phyloP scores from a whole-genome alignment of 2,329 filamentous ascomycete species.

The Ophiosphaerella herpotricha region DNA sequence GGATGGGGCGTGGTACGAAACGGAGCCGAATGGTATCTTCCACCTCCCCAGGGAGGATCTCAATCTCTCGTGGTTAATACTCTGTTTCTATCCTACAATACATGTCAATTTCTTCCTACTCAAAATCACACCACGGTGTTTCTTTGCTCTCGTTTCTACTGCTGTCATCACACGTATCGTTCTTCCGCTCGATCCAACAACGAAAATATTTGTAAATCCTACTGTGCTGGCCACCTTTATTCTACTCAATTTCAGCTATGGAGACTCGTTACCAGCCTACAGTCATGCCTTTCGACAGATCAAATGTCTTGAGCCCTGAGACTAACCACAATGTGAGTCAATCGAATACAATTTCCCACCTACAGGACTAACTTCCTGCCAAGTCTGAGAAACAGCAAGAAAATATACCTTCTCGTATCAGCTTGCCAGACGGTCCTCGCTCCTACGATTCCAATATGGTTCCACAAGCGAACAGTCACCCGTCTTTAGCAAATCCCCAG shows the following conservation, averaged over 20 bases:
- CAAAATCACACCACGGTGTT: conserved; percentile 32
- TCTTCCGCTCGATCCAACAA: conserved; percentile 16
- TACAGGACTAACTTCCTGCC: conserved; percentile 1
- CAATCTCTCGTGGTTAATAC: conserved; percentile 29
- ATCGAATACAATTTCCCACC: conserved; percentile 13
- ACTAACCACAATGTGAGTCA: conserved; percentile 18
- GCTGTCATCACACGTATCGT: conserved; percentile 16
- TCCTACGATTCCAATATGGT: conserved; percentile 8
- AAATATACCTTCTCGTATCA: conserved; percentile 13
- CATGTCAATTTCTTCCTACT: conserved; percentile 11
- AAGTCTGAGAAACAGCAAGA: conserved; percentile 2
- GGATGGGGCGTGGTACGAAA: conserved; percentile 35
- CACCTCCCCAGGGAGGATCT: conserved; percentile 20
- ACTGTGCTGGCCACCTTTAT: conserved; percentile 40
- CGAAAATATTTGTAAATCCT: conserved; percentile 22
- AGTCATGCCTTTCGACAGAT: conserved; percentile 31
- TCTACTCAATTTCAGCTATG: conserved; percentile 26
- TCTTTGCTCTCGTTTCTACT: conserved; percentile 17
- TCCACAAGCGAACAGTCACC: conserved; percentile 10
- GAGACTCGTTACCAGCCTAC: conserved; percentile 36
- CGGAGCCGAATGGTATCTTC: conserved; percentile 20
- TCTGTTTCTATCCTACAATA: conserved; percentile 22
- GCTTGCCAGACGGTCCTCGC: conserved; percentile 1
- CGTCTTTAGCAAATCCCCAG: conserved; percentile 9
- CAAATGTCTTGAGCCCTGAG: conserved; percentile 25